Base-by-base conservation (phyloP, 1,284 basidiomycete genomes). In the Puccinia novopanici region DNA sequence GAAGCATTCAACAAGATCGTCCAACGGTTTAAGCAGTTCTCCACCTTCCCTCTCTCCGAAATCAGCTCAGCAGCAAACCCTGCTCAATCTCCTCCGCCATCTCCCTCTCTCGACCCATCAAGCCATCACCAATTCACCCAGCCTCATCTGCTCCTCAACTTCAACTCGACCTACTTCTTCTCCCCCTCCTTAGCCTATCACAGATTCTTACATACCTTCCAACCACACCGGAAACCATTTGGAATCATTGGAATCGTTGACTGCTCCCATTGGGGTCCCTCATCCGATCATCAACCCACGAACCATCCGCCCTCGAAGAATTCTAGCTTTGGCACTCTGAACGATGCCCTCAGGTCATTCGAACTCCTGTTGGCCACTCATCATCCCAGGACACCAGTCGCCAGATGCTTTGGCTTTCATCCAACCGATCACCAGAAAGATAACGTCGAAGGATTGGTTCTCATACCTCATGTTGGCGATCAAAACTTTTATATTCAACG, bases 181-280 rank as follows among this genome's bases (percentile, higher is more conserved):
- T 63, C 40, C 9, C 67, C 67, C 42, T 76, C 74, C 27, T 63
- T 45, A 27, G 67, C n/a, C 42, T 34, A 67, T 52, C 74, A 65
- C 50, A 70, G 57, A 27, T 67, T 67, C 59, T 40, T 79, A 4
- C 65, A 79, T 3, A 40, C 68, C 37, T 72, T 79, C 48, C 68
- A 79, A 42, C 54, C 57, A 24, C 68, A 79, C 61, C 8, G 77
- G 42, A 68, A 79, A 45, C 67, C 65, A 15, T 70, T 79, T 4
- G 77, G 68, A n/a, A 55, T 79, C 19, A 79, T 79, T 40, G 77
- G 77, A 13, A 72, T 79, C 37, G 55, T 79, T 34, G 77, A 79
- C 68, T 68, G 75, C 34, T 54, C 48, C 17, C 59, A 65, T 50
- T 76, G 57, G 57, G 57, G 59, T 12, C 61, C 74, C 13, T 50